phyloP scores from a whole-genome alignment of 2,329 filamentous ascomycete species.

The Pseudogymnoascus sp. region DNA sequence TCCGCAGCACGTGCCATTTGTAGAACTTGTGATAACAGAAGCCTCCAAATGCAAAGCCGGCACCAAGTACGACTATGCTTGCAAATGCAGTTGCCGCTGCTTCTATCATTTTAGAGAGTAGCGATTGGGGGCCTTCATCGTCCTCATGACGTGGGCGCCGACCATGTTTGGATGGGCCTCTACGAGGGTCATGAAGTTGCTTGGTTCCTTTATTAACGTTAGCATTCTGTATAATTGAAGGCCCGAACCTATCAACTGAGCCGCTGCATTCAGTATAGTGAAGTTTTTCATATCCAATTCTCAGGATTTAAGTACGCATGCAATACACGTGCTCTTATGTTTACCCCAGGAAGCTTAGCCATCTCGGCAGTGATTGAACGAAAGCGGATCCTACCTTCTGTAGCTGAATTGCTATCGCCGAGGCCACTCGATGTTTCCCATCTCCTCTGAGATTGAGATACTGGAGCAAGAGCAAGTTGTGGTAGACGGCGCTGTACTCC shows the following conservation, averaged over 20 bases:
- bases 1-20: constrained; percentile 82
- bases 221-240: not conserved
- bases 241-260: not conserved
- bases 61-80: constrained; percentile 63
- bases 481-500: not conserved
- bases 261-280: not conserved
- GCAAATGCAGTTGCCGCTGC: constrained; percentile 68
- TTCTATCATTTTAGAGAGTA: constrained; percentile 57
- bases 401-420: constrained; percentile 3
- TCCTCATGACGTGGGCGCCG: not conserved
- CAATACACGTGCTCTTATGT: not conserved
- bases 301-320: not conserved
- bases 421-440: constrained; percentile 7
- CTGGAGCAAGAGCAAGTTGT: not conserved
- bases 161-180: constrained; percentile 4
- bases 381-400: not conserved
- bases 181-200: constrained; percentile 4
- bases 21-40: constrained; percentile 77
- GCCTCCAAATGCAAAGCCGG: constrained; percentile 57
- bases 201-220: not conserved
- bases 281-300: not conserved
- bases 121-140: constrained; percentile 15
- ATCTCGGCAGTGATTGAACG: not conserved
- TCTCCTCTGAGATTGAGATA: not conserved
- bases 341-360: not conserved